Evolutionary conservation across 768 basidiomycete genomes (phyloP).

Genomic region (Amanita subjunquillea): DNA sequence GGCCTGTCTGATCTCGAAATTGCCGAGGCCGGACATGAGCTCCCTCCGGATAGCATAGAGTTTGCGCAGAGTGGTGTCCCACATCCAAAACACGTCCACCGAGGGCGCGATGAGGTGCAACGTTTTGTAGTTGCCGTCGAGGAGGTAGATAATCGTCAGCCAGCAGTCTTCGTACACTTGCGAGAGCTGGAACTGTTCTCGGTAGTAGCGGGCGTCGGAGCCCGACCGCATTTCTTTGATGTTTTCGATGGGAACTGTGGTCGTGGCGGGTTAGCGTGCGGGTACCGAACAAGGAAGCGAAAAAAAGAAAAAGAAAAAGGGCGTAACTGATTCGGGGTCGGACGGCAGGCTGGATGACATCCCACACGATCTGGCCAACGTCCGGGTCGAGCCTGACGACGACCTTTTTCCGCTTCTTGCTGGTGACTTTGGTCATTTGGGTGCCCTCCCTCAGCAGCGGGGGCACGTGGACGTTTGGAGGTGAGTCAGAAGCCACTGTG

Average conservation of each 20-base stretch:
- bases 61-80: conserved; percentile 51
- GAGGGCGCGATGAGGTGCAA: conserved; percentile 75
- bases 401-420: conserved; percentile 58
- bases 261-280: not conserved
- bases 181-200: conserved; percentile 57
- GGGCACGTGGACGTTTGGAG: not conserved
- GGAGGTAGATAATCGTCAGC: conserved; percentile 80
- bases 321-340: conserved; percentile 5
- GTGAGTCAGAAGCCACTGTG: no score
- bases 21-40: conserved; percentile 58
- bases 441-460: conserved; percentile 29
- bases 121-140: conserved; percentile 72
- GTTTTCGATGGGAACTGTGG: conserved; percentile 69
- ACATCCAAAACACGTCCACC: conserved; percentile 32
- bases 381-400: conserved; percentile 67
- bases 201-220: conserved; percentile 58
- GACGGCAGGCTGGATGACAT: conserved; percentile 37
- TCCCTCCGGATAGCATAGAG: conserved; percentile 58
- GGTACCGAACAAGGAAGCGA: not conserved
- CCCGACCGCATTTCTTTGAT: conserved; percentile 83
- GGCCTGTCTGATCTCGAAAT: conserved; percentile 50
- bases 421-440: conserved; percentile 73
- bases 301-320: no score
- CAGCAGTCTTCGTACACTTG: conserved; percentile 58
- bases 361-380: conserved; percentile 65